Evolutionary conservation across 1,284 basidiomycete genomes (phyloP).

Genomic region (Erythrobasidium hasegawianum): DNA sequence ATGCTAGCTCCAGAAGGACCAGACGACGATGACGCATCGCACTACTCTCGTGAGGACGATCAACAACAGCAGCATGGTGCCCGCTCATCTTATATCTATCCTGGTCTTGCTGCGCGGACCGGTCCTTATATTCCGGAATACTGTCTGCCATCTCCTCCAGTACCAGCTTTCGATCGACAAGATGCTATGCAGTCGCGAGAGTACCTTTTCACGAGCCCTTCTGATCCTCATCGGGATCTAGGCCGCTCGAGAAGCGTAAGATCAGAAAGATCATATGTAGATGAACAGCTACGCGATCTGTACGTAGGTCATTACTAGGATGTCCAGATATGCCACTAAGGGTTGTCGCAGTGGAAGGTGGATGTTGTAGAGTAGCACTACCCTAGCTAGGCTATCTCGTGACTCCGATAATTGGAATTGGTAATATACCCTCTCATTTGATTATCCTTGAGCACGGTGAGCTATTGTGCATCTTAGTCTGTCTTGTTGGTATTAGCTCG

Average conservation of each 20-base stretch:
- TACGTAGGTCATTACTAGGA: conserved; percentile 19
- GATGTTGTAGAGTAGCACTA: no score
- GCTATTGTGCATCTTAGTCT: no score
- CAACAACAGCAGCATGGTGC: background rate
- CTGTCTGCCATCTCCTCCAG: conserved; percentile 18
- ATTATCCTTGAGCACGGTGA: no score
- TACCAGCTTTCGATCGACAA: conserved; percentile 23
- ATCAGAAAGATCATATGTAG: conserved; percentile 22
- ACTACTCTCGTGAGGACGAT: conserved; percentile 14
- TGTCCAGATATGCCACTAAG: no score
- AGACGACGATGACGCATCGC: conserved; percentile 32
- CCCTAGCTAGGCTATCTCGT: no score
- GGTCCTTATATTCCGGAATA: conserved; percentile 18
- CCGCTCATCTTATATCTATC: background rate
- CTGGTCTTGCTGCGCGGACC: background rate
- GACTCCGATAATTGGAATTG: no score
- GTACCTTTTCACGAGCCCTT: background rate
- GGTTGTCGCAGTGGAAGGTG: no score
- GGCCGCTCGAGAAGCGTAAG: conserved; percentile 11
- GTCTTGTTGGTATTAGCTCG: no score
- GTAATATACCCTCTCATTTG: no score
- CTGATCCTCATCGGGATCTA: background rate
- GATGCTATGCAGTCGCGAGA: conserved; percentile 13
- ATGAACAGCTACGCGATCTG: conserved; percentile 25
- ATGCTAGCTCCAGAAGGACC: conserved; percentile 14